Evolutionary conservation across 345 rosid genomes (phyloP).

Genomic region (Salix viminalis): DNA sequence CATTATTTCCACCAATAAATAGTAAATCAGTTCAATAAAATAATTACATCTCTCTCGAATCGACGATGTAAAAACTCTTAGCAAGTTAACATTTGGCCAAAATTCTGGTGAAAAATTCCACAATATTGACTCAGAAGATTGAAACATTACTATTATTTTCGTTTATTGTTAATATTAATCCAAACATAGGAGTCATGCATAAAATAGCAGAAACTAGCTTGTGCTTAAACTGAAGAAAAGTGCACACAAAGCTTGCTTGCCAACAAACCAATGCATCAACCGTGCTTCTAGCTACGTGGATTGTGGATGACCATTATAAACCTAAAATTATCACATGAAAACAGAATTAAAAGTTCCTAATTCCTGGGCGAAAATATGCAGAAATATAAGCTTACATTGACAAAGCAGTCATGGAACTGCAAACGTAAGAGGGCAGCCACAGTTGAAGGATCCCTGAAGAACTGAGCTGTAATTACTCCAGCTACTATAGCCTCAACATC

Average conservation of each 20-base stretch:
- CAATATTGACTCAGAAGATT: background rate
- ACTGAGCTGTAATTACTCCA: slow-evolving; percentile 17
- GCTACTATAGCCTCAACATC: slow-evolving; percentile 40
- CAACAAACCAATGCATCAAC: slow-evolving; percentile 11
- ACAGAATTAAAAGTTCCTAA: background rate
- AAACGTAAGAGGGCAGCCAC: slow-evolving; percentile 38
- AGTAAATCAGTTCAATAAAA: background rate
- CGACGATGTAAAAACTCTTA: background rate
- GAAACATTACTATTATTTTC: background rate
- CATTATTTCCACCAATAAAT: background rate
- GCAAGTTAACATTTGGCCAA: background rate
- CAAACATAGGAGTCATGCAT: background rate
- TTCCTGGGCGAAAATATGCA: background rate
- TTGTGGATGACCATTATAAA: background rate
- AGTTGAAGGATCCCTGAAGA: slow-evolving; percentile 23
- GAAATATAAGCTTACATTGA: slow-evolving; percentile 22
- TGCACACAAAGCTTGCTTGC: slow-evolving; percentile 17
- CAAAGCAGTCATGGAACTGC: slow-evolving; percentile 47
- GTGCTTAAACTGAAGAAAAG: background rate
- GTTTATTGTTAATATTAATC: background rate
- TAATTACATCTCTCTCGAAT: background rate
- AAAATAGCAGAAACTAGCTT: too few relatives aligned
- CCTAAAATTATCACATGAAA: background rate
- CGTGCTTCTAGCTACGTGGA: background rate
- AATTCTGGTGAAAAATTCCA: background rate